Evolutionary conservation across 139 green algal species (phyloP), one percentile per base, ranked within the genome.

Genomic region (Chlamydomonas incerta): DNA sequence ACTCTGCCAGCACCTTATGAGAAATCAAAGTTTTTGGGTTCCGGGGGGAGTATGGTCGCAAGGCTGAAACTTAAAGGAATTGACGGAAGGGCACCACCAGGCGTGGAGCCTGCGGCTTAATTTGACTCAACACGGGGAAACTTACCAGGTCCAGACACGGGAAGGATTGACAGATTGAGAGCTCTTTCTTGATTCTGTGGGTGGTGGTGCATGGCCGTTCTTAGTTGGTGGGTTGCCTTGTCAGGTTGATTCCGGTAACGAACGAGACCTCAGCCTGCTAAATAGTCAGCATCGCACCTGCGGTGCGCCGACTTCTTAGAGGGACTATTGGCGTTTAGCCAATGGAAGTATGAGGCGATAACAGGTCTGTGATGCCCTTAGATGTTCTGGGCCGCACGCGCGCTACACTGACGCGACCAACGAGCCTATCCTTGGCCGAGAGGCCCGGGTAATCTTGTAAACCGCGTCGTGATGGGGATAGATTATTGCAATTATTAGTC

Each of bases 301-400:
- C 92, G 90, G 90, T 75, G 87, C 90, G 94, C 93, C 74, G 92
- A 95, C 95, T 98, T 97, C 95, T 98, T 98, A 98, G 94, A 97
- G 95, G 95, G 95, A 81, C 74, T 81, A 81, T 98, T 94, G 95
- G 95, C 92, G 95, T 96, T 92, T 97, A 98, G 92, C 93, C 95
- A 93, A 95, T 96, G 95, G 95, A 98, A 98, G 95, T 97, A 95
- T 98, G 96, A 98, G 96, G 96, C 96, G 96, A 98, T 97, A 98
- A 98, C 96, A 98, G 96, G 96, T 98, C 96, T 98, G 96, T 98
- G n/a, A n/a, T n/a, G n/a, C n/a, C n/a, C n/a, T n/a, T n/a, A n/a
- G n/a, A n/a, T 62, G 55, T 62, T 62, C 55, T 62, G 95, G 94
- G 93, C 97, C 95, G 95, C 95, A 98, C 95, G 95, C 95, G 95